Evolutionary conservation across 1,139 yeast genomes (phyloP), one percentile per base, ranked within the genome.

Genomic region (Candida albicans): DNA sequence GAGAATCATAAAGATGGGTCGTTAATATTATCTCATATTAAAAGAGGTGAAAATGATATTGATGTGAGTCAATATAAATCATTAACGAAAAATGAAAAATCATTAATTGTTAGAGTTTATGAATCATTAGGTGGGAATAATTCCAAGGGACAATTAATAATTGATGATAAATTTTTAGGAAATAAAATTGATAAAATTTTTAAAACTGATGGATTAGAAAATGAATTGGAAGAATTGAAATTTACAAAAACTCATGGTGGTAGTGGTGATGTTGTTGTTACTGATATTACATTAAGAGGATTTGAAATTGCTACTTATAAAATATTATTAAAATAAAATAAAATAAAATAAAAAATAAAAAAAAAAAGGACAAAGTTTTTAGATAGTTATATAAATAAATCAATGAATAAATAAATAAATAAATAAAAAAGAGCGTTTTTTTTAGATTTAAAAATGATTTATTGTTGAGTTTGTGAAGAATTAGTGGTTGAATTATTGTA

Each of bases 41-140:
- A 93, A 66, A 79, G 97, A 55, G 90, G 89, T 22, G 98, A 91
- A 58, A 91, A 87, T 58, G 97, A 91, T 59, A 69, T 62, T 32
- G 86, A 77, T 43, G 68, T 79, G 32, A 61, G 62, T 12, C 64
- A 46, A 50, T 61, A 66, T 41, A 77, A 79, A 7, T 64, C 69
- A 26, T 65, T 68, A 39, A 62, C 58, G 43, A 58, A 62, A 26
- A 57, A 62, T 27, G 68, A 70, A 37, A 77, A 74, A 49, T 78
- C 87, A 1, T 67, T 88, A 33, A 73, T 90, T 29, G 71, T 87
- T 31, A 78, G 98, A 55, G 78, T 88, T 1, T 91, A 89, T 64
- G 98, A 91, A 57, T 70, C 96, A 0, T 71, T 91, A 41, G 98
- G 98, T 8, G 98, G 97, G 28, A 51, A 61, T 11, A 70, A 67